Evolutionary conservation across 768 basidiomycete genomes (phyloP), one percentile per base, ranked within the genome.

Genomic region (Rhodotorula babjevae): DNA sequence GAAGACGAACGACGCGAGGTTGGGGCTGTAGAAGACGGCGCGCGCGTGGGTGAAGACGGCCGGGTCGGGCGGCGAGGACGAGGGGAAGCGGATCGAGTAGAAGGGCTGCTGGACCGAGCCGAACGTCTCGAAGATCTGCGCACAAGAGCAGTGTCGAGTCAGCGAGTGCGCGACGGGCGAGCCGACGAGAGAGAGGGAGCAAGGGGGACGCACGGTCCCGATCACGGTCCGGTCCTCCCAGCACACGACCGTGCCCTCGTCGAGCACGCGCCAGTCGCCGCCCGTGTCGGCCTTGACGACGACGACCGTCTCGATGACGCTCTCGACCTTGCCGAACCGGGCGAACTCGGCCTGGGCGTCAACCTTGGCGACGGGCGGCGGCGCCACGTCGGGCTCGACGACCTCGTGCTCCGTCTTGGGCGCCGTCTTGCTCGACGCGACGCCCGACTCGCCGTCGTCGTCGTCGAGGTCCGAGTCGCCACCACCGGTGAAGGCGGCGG

Each of bases 71-170:
- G 70, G 67, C 15, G 76, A 53, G 15, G 70, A 42, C 1, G 77
- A 18, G 11, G 81, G 89, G 81, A 94, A 92, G 78, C 88, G 88
- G 74, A 97, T 84, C 77, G 92, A 90, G 79, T 98, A 98, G 68
- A 95, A 83, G 12, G 95, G 95, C 70, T 91, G 89, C 29, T 86
- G 85, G 16, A 94, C 92, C 6, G 95, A 93, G 18, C 95, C 95
- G 81, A 98, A 98, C 0, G 94, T 96, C 82, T 98, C 95, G 79
- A 89, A 91, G 64, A 97, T 84, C 92, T 94, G 80, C 18, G 74
- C 76, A n/a, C n/a, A n/a, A n/a, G 2, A 21, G 53, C 10, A 63
- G 31, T 58, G 10, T 14, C 18, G 16, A 47, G 59, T n/a, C 11
- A 8, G 62, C 70, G 62, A 46, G 62, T 36, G 36, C 5, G 36